Evolutionary conservation across 2,329 filamentous ascomycete genomes (phyloP), one percentile per base, ranked within the genome.

Genomic region (Fusarium anguioides): DNA sequence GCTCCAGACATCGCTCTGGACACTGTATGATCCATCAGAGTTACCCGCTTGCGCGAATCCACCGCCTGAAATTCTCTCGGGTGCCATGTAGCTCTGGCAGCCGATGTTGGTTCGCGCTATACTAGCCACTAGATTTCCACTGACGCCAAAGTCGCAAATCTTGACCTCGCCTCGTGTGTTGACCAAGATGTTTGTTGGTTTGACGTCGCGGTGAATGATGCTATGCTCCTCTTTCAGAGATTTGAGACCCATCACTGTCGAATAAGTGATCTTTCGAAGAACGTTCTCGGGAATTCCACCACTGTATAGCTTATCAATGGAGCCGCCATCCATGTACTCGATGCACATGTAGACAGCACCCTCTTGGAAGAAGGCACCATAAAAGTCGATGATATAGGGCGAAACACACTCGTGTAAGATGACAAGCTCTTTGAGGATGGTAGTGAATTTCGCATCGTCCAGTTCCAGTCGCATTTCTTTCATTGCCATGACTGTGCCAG

Each of bases 101-200:
- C 96, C 96, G 74, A 99, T 99, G 76, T 99, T 99, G 26, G 96
- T 99, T 81, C 96, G 97, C 49, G 96, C 96, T 73, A 98, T 98
- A 81, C 94, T 97, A 23, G 96, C 95, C 21, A 99, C 96, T 23
- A 99, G 82, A 74, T 99, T 99, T 51, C 96, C 96, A 70, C 92
- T 96, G 54, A 99, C 96, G 56, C 96, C 96, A 77, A 99, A 99
- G 79, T 99, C 96, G 79, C 96, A 99, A 58, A 99, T 97, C 81
- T 99, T 99, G 82, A 98, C 86, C 75, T 97, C 94, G 2, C 96
- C 96, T 39, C 86, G 86, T 3, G 90, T 92, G 79, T 98, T 99
- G 77, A 93, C 89, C 3, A 99, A 84, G 60, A 99, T 97, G 74
- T 99, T 99, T n/a, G 96, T 99, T 3, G 96, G 96, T 79, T 99